phyloP scores from a whole-genome alignment of 345 rosid species.

The Psidium guajava region DNA sequence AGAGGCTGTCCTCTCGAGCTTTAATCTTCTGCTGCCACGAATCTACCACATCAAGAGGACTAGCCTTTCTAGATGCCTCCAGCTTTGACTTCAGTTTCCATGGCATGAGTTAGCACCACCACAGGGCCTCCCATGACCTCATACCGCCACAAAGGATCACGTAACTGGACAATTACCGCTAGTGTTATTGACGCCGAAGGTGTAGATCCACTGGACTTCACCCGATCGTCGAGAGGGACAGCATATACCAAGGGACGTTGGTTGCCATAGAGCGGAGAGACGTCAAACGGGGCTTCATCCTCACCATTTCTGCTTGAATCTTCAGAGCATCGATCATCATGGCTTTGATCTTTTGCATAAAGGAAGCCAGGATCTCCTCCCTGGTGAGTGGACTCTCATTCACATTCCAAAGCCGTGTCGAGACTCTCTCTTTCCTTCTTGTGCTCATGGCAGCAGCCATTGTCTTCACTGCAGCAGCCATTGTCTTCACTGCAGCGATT shows the following conservation, averaged over 20 bases:
- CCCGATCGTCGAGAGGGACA: slow-evolving; percentile 63
- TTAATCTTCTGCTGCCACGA: slow-evolving; percentile 60
- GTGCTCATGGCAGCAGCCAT: slow-evolving; percentile 54
- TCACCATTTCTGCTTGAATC: slow-evolving; percentile 78
- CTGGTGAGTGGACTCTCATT: slow-evolving; percentile 44
- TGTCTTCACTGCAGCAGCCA: slow-evolving; percentile 62
- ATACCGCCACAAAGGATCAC: slow-evolving; percentile 78
- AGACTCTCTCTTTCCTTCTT: slow-evolving; percentile 78
- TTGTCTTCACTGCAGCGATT: too few relatives aligned
- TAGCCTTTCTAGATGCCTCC: slow-evolving; percentile 54
- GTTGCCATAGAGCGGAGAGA: slow-evolving; percentile 34
- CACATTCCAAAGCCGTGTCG: slow-evolving; percentile 76
- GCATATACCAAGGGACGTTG: slow-evolving; percentile 45
- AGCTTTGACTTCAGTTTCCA: slow-evolving; percentile 16
- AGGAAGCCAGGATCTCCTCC: slow-evolving; percentile 65
- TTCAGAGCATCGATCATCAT: slow-evolving; percentile 75
- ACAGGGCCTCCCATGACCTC: slow-evolving; percentile 81
- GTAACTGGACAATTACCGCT: slow-evolving; percentile 48
- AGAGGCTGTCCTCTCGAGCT: slow-evolving; percentile 71
- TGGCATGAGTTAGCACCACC: slow-evolving; percentile 46
- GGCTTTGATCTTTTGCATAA: slow-evolving; percentile 70
- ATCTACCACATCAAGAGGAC: slow-evolving; percentile 24
- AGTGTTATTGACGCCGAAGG: slow-evolving; percentile 19
- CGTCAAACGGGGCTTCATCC: slow-evolving; percentile 69
- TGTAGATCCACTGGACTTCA: slow-evolving; percentile 8